Evolutionary conservation across 1,284 basidiomycete species (phyloP).

Genomic region (Rhodotorula sp.): DNA sequence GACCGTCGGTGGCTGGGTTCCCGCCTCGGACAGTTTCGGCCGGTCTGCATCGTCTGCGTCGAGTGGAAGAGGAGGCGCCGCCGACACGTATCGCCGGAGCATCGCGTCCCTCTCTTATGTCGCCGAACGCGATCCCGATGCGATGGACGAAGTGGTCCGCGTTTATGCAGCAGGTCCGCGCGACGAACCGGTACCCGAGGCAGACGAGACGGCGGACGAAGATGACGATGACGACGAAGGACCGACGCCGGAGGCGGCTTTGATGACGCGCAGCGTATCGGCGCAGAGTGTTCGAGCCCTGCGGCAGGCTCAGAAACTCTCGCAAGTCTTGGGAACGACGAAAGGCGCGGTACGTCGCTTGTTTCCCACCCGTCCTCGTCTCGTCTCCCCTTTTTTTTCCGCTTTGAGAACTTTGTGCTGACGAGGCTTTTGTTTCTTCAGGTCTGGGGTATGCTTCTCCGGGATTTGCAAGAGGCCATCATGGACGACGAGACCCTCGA

Average conservation of each 20-base stretch:
- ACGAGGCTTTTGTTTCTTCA: background rate
- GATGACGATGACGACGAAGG: background rate
- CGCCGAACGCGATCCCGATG: constrained; percentile 19
- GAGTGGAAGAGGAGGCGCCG: background rate
- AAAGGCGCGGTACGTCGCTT: constrained; percentile 25
- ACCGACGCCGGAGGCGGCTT: background rate
- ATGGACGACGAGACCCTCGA: constrained; percentile 29
- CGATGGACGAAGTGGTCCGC: constrained; percentile 25
- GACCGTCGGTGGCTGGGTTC: background rate
- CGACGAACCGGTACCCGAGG: background rate
- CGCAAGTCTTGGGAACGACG: constrained; percentile 26
- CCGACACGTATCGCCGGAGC: constrained; percentile 23
- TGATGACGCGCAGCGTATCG: background rate
- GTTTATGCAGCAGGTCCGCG: constrained; percentile 5
- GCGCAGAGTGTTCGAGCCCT: constrained; percentile 11
- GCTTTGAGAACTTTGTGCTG: background rate
- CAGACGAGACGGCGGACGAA: background rate
- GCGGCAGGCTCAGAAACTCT: constrained; percentile 28
- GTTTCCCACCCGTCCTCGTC: background rate
- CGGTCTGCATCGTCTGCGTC: background rate
- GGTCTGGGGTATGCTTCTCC: constrained; percentile 29
- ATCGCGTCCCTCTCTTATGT: constrained; percentile 25
- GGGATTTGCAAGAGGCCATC: constrained; percentile 25
- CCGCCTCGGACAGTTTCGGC: background rate
- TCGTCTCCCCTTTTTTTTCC: background rate